phyloP scores from a whole-genome alignment of 306 rosid genomes.

The Coriaria nepalensis region DNA sequence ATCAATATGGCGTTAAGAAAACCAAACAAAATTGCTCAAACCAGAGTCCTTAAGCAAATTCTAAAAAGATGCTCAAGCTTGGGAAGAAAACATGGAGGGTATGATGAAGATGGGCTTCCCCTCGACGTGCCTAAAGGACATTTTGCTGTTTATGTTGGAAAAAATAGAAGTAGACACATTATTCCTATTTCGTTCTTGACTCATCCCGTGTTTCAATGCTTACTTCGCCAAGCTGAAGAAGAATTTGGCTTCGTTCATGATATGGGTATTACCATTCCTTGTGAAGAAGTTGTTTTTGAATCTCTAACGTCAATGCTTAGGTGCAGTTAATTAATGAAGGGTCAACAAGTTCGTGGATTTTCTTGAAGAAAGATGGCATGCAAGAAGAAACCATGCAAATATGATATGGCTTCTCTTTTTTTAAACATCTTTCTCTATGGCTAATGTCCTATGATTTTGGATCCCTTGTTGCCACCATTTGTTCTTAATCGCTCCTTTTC shows the following conservation, averaged over 20 bases:
- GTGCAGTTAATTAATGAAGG: too few relatives aligned
- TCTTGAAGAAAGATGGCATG: too few relatives aligned
- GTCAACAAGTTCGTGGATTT: too few relatives aligned
- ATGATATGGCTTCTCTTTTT: too few relatives aligned
- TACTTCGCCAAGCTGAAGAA: constrained; percentile 3
- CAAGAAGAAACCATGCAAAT: too few relatives aligned
- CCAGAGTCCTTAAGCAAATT: constrained; percentile 2
- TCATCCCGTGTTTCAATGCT: neutral
- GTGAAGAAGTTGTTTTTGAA: neutral
- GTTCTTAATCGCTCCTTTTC: too few relatives aligned
- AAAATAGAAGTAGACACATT: constrained; percentile 3
- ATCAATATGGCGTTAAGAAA: constrained; percentile 1
- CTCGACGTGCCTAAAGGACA: neutral
- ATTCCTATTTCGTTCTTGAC: neutral
- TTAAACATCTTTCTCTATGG: too few relatives aligned
- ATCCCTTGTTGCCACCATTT: too few relatives aligned
- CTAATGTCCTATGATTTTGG: too few relatives aligned
- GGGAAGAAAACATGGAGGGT: neutral
- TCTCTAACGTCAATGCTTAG: constrained; percentile 1
- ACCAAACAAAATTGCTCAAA: neutral
- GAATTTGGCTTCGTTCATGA: constrained; percentile 1
- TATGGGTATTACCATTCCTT: neutral
- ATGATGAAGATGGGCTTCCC: constrained; percentile 1
- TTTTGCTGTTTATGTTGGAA: neutral
- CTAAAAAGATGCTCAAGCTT: constrained; percentile 4